Evolutionary conservation across 352 stramenopile genomes (phyloP).

Genomic region (Globisporangium solare): DNA sequence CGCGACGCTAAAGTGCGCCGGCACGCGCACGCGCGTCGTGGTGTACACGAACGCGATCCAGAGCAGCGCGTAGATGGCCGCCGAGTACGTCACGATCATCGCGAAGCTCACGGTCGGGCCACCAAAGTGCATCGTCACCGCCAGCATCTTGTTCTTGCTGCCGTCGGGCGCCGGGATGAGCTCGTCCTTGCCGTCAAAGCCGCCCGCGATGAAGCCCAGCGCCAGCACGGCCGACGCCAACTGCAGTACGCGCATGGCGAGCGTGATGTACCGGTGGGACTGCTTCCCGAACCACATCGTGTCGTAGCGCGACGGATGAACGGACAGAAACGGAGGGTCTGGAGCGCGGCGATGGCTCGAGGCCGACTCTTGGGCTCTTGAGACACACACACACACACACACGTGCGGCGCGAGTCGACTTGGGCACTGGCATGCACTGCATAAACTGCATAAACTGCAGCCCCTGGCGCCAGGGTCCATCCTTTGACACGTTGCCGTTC

Average conservation of each 20-base stretch:
- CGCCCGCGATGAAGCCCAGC: conserved; percentile 40
- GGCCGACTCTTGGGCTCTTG: no score
- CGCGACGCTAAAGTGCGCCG: conserved; percentile 38
- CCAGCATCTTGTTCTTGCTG: conserved; percentile 25
- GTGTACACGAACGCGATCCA: conserved; percentile 48
- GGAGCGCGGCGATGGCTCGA: no score
- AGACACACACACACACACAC: no score
- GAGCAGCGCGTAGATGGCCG: conserved; percentile 39
- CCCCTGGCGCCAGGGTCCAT: no score
- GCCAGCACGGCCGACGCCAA: conserved; percentile 36
- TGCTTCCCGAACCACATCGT: conserved; percentile 24
- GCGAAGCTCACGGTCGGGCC: conserved; percentile 55
- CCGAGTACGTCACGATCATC: conserved; percentile 56
- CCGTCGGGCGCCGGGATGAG: conserved; percentile 7
- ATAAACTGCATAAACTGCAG: no score
- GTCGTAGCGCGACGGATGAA: conserved; percentile 1
- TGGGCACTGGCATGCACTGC: no score
- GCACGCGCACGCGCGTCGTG: conserved; percentile 24
- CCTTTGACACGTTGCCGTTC: no score
- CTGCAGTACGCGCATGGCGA: conserved; percentile 52
- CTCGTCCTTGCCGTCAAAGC: conserved; percentile 38
- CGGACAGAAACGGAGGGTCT: not conserved
- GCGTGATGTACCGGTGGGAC: conserved; percentile 35
- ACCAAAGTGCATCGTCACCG: conserved; percentile 52
- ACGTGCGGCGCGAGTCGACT: no score